A percentile compares a stretch with the other conserved stretches of the same genome.
Evolutionary conservation across 305 asterid species (phyloP).

Genomic region (Fraxinus dipetala): DNA sequence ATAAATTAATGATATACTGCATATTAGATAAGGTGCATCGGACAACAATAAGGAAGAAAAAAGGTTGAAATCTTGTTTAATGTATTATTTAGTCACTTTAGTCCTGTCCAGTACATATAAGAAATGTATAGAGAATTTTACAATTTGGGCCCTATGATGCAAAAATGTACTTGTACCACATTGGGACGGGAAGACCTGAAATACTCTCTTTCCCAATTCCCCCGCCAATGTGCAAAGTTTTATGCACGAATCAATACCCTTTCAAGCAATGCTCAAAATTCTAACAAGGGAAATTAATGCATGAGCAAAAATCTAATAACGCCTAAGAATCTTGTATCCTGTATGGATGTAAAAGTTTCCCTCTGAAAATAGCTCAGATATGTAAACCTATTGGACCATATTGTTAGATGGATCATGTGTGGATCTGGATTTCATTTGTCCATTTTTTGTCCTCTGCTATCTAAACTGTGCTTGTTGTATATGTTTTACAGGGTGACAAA

Average conservation of each 20-base stretch:
- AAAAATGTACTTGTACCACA: not conserved
- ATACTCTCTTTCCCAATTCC: not conserved
- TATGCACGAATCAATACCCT: not conserved
- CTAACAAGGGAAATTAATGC: not conserved
- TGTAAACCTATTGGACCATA: not conserved
- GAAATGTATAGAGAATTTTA: not conserved
- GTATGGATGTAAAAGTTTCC: not conserved
- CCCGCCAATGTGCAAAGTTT: not conserved
- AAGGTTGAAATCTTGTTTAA: not conserved
- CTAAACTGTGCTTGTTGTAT: not conserved
- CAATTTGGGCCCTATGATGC: not conserved
- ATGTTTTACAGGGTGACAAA: slow-evolving; percentile 70
- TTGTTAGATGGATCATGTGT: not conserved
- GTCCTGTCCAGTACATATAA: not conserved
- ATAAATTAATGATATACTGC: not conserved
- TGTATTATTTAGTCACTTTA: not conserved
- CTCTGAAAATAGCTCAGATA: not conserved
- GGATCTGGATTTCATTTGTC: not conserved
- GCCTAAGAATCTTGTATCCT: not conserved
- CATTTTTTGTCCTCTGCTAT: not conserved
- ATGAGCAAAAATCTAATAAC: not conserved
- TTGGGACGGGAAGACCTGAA: not conserved
- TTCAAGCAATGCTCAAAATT: not conserved
- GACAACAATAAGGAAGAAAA: not conserved
- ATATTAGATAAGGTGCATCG: not conserved